phyloP scores from a whole-genome alignment of 768 basidiomycete genomes.

The Hortiboletus campestris region DNA sequence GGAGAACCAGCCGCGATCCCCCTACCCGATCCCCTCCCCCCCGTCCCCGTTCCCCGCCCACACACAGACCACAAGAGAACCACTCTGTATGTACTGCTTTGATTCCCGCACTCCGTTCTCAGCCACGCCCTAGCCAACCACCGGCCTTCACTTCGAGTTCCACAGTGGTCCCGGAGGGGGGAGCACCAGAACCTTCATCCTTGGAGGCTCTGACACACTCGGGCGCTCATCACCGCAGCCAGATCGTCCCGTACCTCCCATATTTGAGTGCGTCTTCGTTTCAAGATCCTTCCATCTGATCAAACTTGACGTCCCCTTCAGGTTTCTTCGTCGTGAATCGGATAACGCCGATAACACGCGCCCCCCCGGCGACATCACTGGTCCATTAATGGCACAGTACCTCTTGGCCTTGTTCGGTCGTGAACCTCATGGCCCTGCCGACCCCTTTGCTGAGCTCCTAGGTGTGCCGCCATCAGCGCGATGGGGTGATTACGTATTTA shows the following conservation, averaged over 20 bases:
- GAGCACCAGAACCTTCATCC: constrained; percentile 34
- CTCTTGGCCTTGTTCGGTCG: constrained; percentile 55
- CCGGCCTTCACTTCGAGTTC: constrained; percentile 37
- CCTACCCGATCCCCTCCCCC: neutral
- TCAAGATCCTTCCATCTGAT: neutral
- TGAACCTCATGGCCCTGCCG: constrained; percentile 34
- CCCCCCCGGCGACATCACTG: constrained; percentile 45
- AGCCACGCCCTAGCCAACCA: constrained; percentile 8
- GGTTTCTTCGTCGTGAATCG: constrained; percentile 35
- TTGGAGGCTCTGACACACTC: constrained; percentile 35
- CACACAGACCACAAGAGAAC: constrained; percentile 14
- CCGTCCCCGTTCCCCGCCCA: constrained; percentile 17
- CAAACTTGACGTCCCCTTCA: constrained; percentile 12
- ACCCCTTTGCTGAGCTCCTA: constrained; percentile 45
- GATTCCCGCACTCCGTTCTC: neutral
- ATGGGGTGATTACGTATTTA: constrained; percentile 91
- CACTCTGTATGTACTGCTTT: constrained; percentile 10
- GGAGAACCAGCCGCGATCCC: neutral
- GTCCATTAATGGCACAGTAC: constrained; percentile 71
- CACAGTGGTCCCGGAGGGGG: constrained; percentile 30
- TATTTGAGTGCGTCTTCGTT: constrained; percentile 49
- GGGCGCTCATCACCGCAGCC: constrained; percentile 26
- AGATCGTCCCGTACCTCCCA: constrained; percentile 36
- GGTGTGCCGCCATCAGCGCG: constrained; percentile 50
- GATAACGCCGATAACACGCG: constrained; percentile 17